Evolutionary conservation across 306 rosid species (phyloP), one percentile per base, ranked within the genome.

Genomic region (Cucumis cinereus): DNA sequence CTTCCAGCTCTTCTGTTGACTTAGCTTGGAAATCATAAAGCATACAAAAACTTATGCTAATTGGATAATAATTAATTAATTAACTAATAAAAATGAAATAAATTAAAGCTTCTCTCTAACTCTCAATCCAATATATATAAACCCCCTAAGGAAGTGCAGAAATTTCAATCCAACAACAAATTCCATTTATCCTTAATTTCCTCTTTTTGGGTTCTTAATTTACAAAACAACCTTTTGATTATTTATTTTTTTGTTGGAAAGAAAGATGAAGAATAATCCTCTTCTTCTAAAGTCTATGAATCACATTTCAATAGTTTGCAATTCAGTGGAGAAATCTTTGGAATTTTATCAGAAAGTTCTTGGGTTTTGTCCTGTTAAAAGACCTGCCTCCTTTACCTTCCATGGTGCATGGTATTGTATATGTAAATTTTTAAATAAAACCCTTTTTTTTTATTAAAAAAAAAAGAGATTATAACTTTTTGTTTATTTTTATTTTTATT

Each of bases 271-370:
- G 85, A 84, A 66, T 13, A 84, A 66, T 16, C 94, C 96, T 73
- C 77, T 93, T 74, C 84, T 80, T 24, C 85, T 90, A 26, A 90
- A 86, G 84, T 88, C 98, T 35, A 72, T 93, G 84, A 93, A 93
- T 76, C 98, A 90, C 75, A 90, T 93, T 50, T 93, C 98, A n/a
- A 23, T 89, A 26, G 20, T 74, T 45, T 90, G 95, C 82, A 85
- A 84, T 79, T 90, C 98, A 63, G 40, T 93, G 33, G 89, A 89
- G 73, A 79, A 88, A 17, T 87, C 98, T 17, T 57, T 84, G 76
- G 80, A 85, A 69, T 90, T 93, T 71, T 93, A 93, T 38, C 83
- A 78, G 54, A 76, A 81, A 49, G 87, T 88, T 83, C 95, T 93
- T 81, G 96, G 95, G 30, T 90, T 93, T 84, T 47, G 66, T 74